These are phyloP conservation scores for Santalum album DNA, from an alignment of 164 flowering plant species.

Conservation along the genomic window DNA sequence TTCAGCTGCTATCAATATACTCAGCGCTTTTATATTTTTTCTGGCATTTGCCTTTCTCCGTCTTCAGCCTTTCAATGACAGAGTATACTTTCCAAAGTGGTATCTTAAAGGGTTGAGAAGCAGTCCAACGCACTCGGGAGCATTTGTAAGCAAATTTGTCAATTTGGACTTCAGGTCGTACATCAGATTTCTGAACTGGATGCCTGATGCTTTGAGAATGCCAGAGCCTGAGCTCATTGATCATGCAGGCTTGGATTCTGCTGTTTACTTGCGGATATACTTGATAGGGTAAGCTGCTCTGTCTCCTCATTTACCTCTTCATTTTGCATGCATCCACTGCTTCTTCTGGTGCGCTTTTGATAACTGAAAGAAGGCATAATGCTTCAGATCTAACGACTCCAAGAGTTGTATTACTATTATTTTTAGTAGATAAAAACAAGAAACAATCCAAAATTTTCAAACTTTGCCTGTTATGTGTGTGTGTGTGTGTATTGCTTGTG, in stretches of 20 bases:
- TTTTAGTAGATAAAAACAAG: too few relatives aligned
- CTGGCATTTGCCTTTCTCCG: slow-evolving; percentile 53
- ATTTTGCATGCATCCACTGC: not conserved
- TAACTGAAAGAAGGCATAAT: too few relatives aligned
- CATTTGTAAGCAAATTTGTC: slow-evolving; percentile 38
- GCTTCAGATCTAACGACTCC: too few relatives aligned
- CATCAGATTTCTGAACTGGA: slow-evolving; percentile 53
- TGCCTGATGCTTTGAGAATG: slow-evolving; percentile 63
- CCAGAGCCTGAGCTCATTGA: slow-evolving; percentile 69
- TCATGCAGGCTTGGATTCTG: slow-evolving; percentile 80
- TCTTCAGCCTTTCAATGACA: slow-evolving; percentile 65
- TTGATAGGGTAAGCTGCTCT: slow-evolving; percentile 42
- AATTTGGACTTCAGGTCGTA: slow-evolving; percentile 57
- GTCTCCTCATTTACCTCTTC: too few relatives aligned
- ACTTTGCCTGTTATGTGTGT: not conserved
- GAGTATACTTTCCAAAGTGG: slow-evolving; percentile 73
- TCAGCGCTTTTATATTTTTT: slow-evolving; percentile 44
- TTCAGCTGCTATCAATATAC: slow-evolving; percentile 46
- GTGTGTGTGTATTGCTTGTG: not conserved
- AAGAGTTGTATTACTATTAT: too few relatives aligned
- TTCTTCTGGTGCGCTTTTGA: too few relatives aligned
- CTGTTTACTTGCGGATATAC: slow-evolving; percentile 64
- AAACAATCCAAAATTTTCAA: too few relatives aligned
- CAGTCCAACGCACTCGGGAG: slow-evolving; percentile 39
- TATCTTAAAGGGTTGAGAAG: slow-evolving; percentile 53